These are phyloP conservation scores for Solanum bukasovii DNA, from an alignment of 257 asterid genomes.

Conservation along the genomic window DNA sequence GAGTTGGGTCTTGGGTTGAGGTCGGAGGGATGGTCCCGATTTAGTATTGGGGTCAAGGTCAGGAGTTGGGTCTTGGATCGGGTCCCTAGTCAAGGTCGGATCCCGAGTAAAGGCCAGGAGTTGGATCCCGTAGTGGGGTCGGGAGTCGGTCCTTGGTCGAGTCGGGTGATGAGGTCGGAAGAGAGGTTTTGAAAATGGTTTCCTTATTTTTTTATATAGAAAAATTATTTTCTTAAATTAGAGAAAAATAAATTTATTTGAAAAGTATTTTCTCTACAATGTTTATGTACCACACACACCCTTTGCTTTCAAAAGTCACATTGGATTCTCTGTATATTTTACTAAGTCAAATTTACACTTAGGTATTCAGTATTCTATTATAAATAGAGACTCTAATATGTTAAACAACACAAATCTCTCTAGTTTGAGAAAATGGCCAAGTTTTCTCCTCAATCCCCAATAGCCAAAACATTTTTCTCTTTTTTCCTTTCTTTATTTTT, in stretches of 20 bases:
- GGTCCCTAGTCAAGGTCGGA: background rate
- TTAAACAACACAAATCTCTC: background rate
- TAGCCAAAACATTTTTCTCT: background rate
- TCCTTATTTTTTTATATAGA: background rate
- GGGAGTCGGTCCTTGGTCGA: background rate
- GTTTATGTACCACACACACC: background rate
- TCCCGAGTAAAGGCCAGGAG: background rate
- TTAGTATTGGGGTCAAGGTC: background rate
- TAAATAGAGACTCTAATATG: background rate
- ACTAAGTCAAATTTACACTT: background rate
- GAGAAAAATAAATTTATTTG: background rate
- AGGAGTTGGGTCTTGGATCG: background rate
- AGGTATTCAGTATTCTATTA: too few species aligned
- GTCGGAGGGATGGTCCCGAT: background rate
- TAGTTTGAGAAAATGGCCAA: background rate
- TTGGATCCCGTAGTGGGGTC: background rate
- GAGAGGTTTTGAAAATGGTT: background rate
- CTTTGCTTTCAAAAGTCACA: background rate
- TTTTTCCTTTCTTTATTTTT: background rate
- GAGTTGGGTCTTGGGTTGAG: background rate
- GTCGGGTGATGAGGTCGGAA: background rate
- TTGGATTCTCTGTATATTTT: background rate
- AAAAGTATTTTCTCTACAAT: background rate
- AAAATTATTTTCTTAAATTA: background rate
- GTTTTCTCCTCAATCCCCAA: background rate